Conservation (phyloP, 108 stramenopile genomes). For the Cyclotella choctawhatcheeana region DNA sequence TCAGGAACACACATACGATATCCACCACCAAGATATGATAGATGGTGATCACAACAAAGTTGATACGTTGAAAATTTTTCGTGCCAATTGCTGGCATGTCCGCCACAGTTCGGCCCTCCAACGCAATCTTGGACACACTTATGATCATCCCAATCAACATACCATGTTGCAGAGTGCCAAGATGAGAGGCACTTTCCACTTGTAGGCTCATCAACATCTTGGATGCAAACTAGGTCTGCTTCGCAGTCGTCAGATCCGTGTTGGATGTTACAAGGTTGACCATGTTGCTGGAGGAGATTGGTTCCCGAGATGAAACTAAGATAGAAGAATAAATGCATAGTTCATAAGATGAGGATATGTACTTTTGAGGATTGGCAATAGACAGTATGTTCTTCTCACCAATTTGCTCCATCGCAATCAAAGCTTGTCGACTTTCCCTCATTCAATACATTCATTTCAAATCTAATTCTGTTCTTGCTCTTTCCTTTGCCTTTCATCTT, state of each 20-base stretch:
- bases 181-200: background rate
- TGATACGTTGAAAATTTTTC: slow-evolving; percentile 2
- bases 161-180: slow-evolving; percentile 2
- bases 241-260: slow-evolving; percentile 13
- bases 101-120: slow-evolving; percentile 18
- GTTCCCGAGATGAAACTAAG: background rate
- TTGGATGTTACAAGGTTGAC: background rate
- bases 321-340: background rate
- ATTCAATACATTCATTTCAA: background rate
- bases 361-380: background rate
- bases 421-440: background rate
- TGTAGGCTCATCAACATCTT: background rate
- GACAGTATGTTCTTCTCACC: too few species aligned
- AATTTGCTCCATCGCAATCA: slow-evolving; percentile 10
- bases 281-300: background rate
- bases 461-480: background rate
- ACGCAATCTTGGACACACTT: slow-evolving; percentile 25
- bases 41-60: slow-evolving; percentile 10
- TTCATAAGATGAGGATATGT: background rate
- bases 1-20: slow-evolving; percentile 5
- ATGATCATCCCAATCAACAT: slow-evolving; percentile 8
- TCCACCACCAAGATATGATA: background rate
- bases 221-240: background rate
- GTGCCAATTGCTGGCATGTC: background rate
- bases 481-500: background rate